A percentile compares a stretch with the other conserved stretches of the same genome.
phyloP scores from a whole-genome alignment of 202 grass and related monocot genomes.

The Carex arenaria region DNA sequence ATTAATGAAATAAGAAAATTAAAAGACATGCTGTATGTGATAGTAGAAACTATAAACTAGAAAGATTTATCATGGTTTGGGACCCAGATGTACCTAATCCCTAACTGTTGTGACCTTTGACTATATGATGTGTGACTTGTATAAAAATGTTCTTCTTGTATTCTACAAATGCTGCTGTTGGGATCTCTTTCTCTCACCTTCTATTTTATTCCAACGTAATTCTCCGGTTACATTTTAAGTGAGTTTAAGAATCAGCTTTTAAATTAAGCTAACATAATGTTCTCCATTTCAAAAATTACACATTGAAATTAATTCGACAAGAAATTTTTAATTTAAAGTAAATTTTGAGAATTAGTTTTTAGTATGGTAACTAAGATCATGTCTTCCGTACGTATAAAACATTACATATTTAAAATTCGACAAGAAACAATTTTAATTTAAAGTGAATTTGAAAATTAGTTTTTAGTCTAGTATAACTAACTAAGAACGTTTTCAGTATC shows the following conservation, averaged over 20 bases:
- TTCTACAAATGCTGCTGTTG: not conserved
- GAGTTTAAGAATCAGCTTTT: not conserved
- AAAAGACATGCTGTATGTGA: not conserved
- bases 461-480: no score
- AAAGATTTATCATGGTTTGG: not conserved
- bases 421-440: no score
- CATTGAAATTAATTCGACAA: no score
- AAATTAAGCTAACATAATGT: no score
- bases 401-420: no score
- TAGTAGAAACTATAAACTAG: not conserved
- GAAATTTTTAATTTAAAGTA: no score
- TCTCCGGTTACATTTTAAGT: not conserved
- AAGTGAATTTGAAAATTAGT: no score
- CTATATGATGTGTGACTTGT: not conserved
- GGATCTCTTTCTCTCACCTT: not conserved
- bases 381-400: no score
- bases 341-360: no score
- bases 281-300: no score
- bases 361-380: no score
- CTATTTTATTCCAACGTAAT: not conserved
- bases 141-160: not conserved
- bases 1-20: not conserved
- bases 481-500: no score
- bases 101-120: conserved; percentile 15
- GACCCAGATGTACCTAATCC: not conserved